A percentile compares a stretch with the other conserved stretches of the same genome.
phyloP scores from a whole-genome alignment of 2,329 filamentous ascomycete genomes.

The Cylindrodendrum hubeiense region DNA sequence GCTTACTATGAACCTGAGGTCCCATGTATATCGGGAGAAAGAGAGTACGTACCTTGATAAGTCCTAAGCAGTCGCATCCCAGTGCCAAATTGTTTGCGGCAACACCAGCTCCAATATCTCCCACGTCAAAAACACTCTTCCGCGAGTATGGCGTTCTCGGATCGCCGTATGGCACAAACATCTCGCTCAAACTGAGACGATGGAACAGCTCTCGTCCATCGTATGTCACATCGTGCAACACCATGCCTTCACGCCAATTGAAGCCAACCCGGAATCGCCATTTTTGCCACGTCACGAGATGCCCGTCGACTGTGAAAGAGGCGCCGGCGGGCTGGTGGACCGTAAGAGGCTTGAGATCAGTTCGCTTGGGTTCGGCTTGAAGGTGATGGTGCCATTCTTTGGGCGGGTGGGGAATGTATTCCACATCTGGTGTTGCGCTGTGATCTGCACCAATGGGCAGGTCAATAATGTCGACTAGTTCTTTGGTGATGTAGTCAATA shows the following conservation, averaged over 20 bases:
- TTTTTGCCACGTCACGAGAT: conserved; percentile 70
- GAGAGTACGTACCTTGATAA: conserved; percentile 56
- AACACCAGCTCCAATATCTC: conserved; percentile 73
- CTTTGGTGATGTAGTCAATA: conserved; percentile 32
- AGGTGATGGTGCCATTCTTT: conserved; percentile 64
- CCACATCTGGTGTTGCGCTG: not conserved
- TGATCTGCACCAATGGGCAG: conserved; percentile 30
- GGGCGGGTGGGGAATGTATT: conserved; percentile 24
- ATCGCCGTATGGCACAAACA: conserved; percentile 74
- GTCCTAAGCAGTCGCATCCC: conserved; percentile 69
- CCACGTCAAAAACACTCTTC: conserved; percentile 78
- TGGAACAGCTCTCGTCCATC: conserved; percentile 73
- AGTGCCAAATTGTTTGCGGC: conserved; percentile 72
- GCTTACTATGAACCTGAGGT: conserved; percentile 6
- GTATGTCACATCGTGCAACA: conserved; percentile 78
- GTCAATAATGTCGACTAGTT: conserved; percentile 26
- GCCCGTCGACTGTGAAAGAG: conserved; percentile 70
- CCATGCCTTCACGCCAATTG: conserved; percentile 77
- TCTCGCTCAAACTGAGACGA: conserved; percentile 72
- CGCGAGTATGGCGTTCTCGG: conserved; percentile 64
- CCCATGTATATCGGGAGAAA: conserved; percentile 45
- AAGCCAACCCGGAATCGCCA: conserved; percentile 79
- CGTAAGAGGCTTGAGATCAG: conserved; percentile 76
- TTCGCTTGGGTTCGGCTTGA: conserved; percentile 45
- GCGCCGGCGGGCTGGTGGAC: conserved; percentile 55